Percentiles rank a stretch among this genome's conserved stretches.
These are phyloP conservation scores for Leccinum subgranulosum DNA, from an alignment of 768 basidiomycete genomes.

Conservation along the genomic window DNA sequence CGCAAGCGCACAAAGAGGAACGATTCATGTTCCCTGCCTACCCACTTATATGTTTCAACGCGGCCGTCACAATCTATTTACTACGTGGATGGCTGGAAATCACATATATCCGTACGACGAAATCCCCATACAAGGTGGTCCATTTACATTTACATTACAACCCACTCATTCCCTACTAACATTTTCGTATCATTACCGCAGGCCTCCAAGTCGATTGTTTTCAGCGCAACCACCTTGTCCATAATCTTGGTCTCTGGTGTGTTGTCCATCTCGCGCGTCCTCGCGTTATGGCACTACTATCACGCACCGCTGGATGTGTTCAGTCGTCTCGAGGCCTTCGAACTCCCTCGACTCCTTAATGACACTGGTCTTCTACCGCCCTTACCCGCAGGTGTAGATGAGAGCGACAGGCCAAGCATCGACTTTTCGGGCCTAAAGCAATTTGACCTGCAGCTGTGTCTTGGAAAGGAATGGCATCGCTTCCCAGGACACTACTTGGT, in stretches of 20 bases:
- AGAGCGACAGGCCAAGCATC: conserved; percentile 46
- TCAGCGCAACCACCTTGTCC: conserved; percentile 71
- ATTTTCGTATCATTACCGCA: conserved; percentile 26
- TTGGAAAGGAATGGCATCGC: conserved; percentile 94
- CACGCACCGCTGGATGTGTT: conserved; percentile 79
- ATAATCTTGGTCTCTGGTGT: conserved; percentile 63
- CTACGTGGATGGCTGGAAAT: conserved; percentile 84
- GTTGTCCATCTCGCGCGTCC: conserved; percentile 74
- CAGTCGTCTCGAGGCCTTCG: conserved; percentile 67
- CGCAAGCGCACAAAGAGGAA: conserved; percentile 95
- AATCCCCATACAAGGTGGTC: conserved; percentile 80
- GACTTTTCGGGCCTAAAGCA: conserved; percentile 66
- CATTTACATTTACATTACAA: neutral
- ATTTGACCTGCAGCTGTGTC: conserved; percentile 75
- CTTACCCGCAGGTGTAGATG: conserved; percentile 39
- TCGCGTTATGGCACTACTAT: conserved; percentile 86
- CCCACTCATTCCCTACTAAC: conserved; percentile 1
- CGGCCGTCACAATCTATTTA: conserved; percentile 83
- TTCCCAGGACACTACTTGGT: conserved; percentile 91
- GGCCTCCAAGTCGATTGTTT: conserved; percentile 76
- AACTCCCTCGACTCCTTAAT: conserved; percentile 82
- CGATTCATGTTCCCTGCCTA: conserved; percentile 98
- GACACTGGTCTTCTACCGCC: conserved; percentile 59
- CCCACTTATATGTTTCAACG: conserved; percentile 90
- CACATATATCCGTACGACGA: conserved; percentile 68